phyloP scores from a whole-genome alignment of 2,329 filamentous ascomycete species.

The Pseudogymnoascus destructans region DNA sequence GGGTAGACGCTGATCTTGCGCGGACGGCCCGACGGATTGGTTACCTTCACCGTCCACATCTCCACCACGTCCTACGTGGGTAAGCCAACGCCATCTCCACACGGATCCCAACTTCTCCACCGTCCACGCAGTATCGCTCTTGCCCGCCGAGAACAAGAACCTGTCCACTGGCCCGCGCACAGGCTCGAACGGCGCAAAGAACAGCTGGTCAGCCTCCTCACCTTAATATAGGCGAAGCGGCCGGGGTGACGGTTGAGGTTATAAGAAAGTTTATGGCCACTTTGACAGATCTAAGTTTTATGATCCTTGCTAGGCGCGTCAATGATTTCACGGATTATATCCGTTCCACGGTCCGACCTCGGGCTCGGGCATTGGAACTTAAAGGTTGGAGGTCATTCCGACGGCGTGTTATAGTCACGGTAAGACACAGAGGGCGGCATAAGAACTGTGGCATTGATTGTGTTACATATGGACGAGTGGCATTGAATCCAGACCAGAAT shows the following conservation, averaged over 20 bases:
- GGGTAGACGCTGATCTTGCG: constrained; percentile 40
- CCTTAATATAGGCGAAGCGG: constrained; percentile 46
- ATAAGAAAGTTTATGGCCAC: background rate
- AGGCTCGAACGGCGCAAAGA: constrained; percentile 44
- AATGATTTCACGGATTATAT: constrained; percentile 5
- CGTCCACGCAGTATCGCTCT: constrained; percentile 41
- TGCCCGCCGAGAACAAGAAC: constrained; percentile 41
- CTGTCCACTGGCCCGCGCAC: constrained; percentile 35
- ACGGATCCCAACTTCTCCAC: constrained; percentile 36
- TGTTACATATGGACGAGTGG: background rate
- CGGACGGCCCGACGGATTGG: constrained; percentile 33
- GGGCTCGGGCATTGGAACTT: background rate
- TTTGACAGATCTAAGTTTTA: constrained; percentile 7
- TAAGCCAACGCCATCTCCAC: constrained; percentile 39
- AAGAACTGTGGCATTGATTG: background rate
- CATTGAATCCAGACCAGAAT: background rate
- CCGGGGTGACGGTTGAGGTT: constrained; percentile 32
- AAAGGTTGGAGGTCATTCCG: background rate
- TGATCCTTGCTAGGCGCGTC: constrained; percentile 2
- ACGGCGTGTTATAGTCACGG: background rate
- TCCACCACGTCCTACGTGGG: constrained; percentile 42
- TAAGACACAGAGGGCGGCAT: background rate
- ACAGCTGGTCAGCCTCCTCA: constrained; percentile 36
- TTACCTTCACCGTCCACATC: constrained; percentile 41
- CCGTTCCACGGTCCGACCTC: constrained; percentile 3